phyloP scores from a whole-genome alignment of 2,329 filamentous ascomycete genomes.

The Cryoendolithus antarcticus region DNA sequence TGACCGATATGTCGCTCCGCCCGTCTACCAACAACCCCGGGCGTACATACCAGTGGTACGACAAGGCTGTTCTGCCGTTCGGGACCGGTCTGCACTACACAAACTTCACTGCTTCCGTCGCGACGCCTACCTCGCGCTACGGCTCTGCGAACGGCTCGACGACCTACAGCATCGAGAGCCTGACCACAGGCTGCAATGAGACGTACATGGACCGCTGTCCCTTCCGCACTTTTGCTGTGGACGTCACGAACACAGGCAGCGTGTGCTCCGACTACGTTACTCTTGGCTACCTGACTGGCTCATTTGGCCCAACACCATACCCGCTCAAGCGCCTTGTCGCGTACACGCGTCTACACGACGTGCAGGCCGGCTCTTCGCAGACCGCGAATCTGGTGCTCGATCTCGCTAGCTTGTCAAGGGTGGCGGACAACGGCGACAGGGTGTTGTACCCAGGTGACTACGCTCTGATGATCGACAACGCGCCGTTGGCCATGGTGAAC shows the following conservation, averaged over 20 bases:
- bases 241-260: slow-evolving; percentile 37
- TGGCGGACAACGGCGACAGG: slow-evolving; percentile 38
- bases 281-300: slow-evolving; percentile 38
- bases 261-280: slow-evolving; percentile 41
- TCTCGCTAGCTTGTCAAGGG: slow-evolving; percentile 38
- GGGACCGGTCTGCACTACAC: slow-evolving; percentile 49
- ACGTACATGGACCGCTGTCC: slow-evolving; percentile 31
- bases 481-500: slow-evolving; percentile 27
- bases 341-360: slow-evolving; percentile 33
- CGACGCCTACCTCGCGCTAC: slow-evolving; percentile 6
- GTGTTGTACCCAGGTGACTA: slow-evolving; percentile 45
- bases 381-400: slow-evolving; percentile 31
- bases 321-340: slow-evolving; percentile 42
- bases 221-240: slow-evolving; percentile 30
- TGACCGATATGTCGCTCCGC: slow-evolving; percentile 45
- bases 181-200: slow-evolving; percentile 25
- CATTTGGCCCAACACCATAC: slow-evolving; percentile 38
- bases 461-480: slow-evolving; percentile 34
- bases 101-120: slow-evolving; percentile 30
- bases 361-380: slow-evolving; percentile 12
- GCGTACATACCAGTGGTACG: slow-evolving; percentile 49
- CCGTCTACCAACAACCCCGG: slow-evolving; percentile 35
- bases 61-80: slow-evolving; percentile 39
- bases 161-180: slow-evolving; percentile 24
- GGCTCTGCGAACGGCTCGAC: slow-evolving; percentile 9